Base-by-base conservation (phyloP, 2,329 filamentous ascomycete genomes). In the Rasamsonia emersonii region DNA sequence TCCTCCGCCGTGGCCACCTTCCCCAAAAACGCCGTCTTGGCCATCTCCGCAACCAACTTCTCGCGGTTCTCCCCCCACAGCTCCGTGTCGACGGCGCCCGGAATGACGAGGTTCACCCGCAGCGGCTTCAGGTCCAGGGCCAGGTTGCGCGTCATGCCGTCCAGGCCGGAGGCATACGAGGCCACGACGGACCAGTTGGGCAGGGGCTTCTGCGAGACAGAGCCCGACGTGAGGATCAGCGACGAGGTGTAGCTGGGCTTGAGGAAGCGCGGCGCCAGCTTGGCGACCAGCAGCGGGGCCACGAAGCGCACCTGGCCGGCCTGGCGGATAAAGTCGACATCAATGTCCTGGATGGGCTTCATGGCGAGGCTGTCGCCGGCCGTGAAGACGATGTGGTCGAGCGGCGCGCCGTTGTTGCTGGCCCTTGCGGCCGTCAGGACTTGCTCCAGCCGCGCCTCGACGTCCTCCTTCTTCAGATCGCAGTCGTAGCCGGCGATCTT, bases 51-150 rank as follows among this genome's bases (percentile, higher is more conserved):
- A 28, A 45, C 42, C 14, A 47, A 35, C 2, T n/a, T 39, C 10
- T 44, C 50, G 4, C 37, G 20, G 33, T 51, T 40, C 2, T 39
- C 32, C 5, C 51, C 49, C 50, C 54, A 67, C 18, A 70, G 33
- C 24, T 64, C 62, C 4, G 73, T 76, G 23, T 64, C 50, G 0
- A 72, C 61, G 0, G 62, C 58, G 0, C 77, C 79, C 0, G 76
- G 75, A 32, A 56, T 61, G 1, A 82, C 71, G 1, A 69, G 47
- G 47, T 83, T 83, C 16, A 81, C 76, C 2, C 79, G 58, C 6
- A 81, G 54, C 0, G 79, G 79, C 40, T 66, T 68, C 34, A 84
- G 46, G 44, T 82, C 77, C 18, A 81, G 45, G 2, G 78, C 78
- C 19, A 83, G 54, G 3, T 63, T 67, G 2, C 71, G 61, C 2